phyloP scores from a whole-genome alignment of 2,329 filamentous ascomycete species.

The Neofusicoccum sp. region DNA sequence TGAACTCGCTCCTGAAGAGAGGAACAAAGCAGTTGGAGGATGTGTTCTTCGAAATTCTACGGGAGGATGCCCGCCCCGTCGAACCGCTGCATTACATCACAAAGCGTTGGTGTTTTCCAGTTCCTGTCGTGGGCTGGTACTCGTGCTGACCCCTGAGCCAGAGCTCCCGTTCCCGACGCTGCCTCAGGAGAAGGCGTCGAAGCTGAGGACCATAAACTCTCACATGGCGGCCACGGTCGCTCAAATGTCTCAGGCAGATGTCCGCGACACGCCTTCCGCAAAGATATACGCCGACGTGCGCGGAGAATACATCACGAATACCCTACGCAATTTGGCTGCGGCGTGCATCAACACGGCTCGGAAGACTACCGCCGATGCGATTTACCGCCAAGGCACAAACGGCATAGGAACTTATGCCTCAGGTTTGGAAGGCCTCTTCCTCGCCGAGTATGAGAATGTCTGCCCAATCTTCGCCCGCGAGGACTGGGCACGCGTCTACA shows the following conservation, averaged over 20 bases:
- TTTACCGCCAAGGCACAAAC: constrained; percentile 87
- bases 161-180: constrained; percentile 78
- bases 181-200: constrained; percentile 72
- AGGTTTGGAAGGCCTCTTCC: constrained; percentile 83
- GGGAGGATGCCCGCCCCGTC: constrained; percentile 72
- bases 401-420: constrained; percentile 88
- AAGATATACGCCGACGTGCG: constrained; percentile 85
- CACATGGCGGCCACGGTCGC: constrained; percentile 68
- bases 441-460: constrained; percentile 89
- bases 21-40: constrained; percentile 84
- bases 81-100: constrained; percentile 93
- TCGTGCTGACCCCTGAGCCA: constrained; percentile 29
- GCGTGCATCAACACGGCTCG: constrained; percentile 79
- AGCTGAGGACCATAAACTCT: constrained; percentile 76
- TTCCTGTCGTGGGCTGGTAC: not conserved
- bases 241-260: constrained; percentile 48
- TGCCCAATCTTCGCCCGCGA: constrained; percentile 82
- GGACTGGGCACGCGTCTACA: constrained; percentile 80
- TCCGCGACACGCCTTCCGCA: constrained; percentile 68
- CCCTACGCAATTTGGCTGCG: constrained; percentile 81
- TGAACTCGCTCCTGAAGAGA: constrained; percentile 73
- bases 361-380: constrained; percentile 72
- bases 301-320: constrained; percentile 81
- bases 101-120: constrained; percentile 62
- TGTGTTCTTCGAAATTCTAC: constrained; percentile 77